Evolutionary conservation across 805 yeast species (phyloP).

Genomic region (Metschnikowia arizonensis): DNA sequence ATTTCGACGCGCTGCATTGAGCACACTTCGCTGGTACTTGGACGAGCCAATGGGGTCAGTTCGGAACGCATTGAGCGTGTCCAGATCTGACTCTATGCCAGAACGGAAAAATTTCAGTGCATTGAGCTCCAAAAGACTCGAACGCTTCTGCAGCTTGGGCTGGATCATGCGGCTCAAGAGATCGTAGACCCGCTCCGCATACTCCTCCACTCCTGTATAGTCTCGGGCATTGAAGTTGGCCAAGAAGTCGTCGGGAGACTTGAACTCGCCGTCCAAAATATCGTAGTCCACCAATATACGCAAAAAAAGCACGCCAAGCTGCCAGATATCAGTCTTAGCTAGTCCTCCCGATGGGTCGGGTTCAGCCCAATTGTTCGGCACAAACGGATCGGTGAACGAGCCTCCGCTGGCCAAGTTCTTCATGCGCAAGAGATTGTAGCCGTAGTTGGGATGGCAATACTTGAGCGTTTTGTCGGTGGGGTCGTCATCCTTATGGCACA

Average conservation of each 20-base stretch:
- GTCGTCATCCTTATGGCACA: constrained; percentile 33
- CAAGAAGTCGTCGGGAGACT: constrained; percentile 41
- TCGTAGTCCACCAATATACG: constrained; percentile 45
- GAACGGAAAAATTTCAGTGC: constrained; percentile 81
- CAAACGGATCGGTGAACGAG: constrained; percentile 12
- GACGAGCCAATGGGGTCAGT: constrained; percentile 15
- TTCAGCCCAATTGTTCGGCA: constrained; percentile 60
- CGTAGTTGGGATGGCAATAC: constrained; percentile 54
- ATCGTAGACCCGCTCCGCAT: constrained; percentile 60
- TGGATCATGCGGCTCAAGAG: constrained; percentile 66
- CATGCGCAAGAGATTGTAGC: constrained; percentile 29
- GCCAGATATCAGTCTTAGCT: constrained; percentile 93
- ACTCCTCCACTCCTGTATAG: constrained; percentile 60
- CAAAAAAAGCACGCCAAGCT: constrained; percentile 70
- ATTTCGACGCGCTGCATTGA: constrained; percentile 14
- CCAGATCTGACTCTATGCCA: constrained; percentile 30
- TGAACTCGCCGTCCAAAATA: constrained; percentile 57
- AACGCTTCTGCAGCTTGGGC: constrained; percentile 61
- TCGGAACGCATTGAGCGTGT: neutral
- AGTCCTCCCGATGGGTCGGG: constrained; percentile 56
- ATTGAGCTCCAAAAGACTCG: constrained; percentile 78
- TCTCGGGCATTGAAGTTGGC: constrained; percentile 22
- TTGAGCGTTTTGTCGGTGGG: constrained; percentile 48
- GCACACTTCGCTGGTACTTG: constrained; percentile 10
- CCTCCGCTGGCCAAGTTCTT: neutral